Conservation (phyloP, 1,284 basidiomycete species). For the Ustilago lituana region DNA sequence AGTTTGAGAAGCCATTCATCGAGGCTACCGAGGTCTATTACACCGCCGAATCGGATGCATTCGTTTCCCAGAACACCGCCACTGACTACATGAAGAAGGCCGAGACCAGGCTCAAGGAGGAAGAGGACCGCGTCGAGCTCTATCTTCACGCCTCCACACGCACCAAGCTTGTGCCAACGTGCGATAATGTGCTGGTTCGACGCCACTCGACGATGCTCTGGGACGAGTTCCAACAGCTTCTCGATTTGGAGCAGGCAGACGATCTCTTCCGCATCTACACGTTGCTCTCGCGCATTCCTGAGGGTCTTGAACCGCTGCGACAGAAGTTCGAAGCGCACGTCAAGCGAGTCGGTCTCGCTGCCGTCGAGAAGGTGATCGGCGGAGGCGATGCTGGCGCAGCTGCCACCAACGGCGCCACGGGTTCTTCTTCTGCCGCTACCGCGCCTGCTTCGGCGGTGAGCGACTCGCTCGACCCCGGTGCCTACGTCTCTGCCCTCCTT, state of each 20-base stretch:
- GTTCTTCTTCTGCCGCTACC: constrained; percentile 21
- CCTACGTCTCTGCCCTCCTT: constrained; percentile 91
- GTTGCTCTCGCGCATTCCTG: constrained; percentile 85
- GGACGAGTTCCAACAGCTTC: constrained; percentile 91
- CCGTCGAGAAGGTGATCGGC: constrained; percentile 80
- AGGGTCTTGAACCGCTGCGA: constrained; percentile 89
- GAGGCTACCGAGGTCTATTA: constrained; percentile 90
- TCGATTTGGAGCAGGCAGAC: constrained; percentile 91
- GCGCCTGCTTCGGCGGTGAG: constrained; percentile 68
- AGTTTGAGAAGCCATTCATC: constrained; percentile 91
- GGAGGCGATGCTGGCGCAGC: constrained; percentile 65
- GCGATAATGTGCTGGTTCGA: constrained; percentile 90
- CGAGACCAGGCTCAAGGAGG: constrained; percentile 88
- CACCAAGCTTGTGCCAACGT: constrained; percentile 78
- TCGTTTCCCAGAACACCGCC: constrained; percentile 87
- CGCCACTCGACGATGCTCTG: constrained; percentile 88
- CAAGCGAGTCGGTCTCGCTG: constrained; percentile 84
- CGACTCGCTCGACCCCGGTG: constrained; percentile 76
- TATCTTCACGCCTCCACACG: constrained; percentile 79
- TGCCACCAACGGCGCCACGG: constrained; percentile 66
- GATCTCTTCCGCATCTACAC: constrained; percentile 88
- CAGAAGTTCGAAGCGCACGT: constrained; percentile 94
- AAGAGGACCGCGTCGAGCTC: constrained; percentile 92
- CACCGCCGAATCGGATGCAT: constrained; percentile 86
- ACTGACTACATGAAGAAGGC: constrained; percentile 98